phyloP scores from a whole-genome alignment of 345 rosid genomes.

The Hypericum perforatum region DNA sequence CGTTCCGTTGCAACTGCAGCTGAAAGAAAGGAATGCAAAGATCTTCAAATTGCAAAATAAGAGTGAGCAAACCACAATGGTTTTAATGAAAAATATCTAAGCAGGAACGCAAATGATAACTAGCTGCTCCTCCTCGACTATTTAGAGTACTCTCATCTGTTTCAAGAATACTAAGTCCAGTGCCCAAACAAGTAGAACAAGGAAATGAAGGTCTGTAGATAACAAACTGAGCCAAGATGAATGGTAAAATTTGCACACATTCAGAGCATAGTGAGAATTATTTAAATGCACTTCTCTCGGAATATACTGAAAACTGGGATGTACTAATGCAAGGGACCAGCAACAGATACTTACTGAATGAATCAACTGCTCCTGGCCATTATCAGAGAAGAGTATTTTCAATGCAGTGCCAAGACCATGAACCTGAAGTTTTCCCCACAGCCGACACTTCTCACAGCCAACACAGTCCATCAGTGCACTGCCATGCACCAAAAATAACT shows the following conservation, averaged over 20 bases:
- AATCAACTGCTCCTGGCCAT: conserved; percentile 37
- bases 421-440: conserved; percentile 98
- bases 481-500: conserved; percentile 20
- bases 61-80: not conserved
- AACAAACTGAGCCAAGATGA: too few relatives aligned
- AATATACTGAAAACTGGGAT: too few relatives aligned
- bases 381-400: conserved; percentile 75
- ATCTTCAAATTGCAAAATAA: not conserved
- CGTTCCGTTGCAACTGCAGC: conserved; percentile 65
- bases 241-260: too few relatives aligned
- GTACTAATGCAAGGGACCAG: not conserved
- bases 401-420: conserved; percentile 92
- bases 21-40: conserved; percentile 15
- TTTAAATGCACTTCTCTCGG: too few relatives aligned
- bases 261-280: too few relatives aligned
- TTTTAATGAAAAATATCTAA: too few relatives aligned
- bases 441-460: conserved; percentile 94
- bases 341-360: conserved; percentile 42
- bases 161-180: too few relatives aligned
- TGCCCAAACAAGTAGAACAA: too few relatives aligned
- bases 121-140: too few relatives aligned
- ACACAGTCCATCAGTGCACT: conserved; percentile 95
- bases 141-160: too few relatives aligned
- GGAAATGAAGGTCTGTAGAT: too few relatives aligned
- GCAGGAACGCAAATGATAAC: too few relatives aligned